Base-by-base conservation (phyloP, 176 grass and related monocot genomes). In the Oryza brachyantha region DNA sequence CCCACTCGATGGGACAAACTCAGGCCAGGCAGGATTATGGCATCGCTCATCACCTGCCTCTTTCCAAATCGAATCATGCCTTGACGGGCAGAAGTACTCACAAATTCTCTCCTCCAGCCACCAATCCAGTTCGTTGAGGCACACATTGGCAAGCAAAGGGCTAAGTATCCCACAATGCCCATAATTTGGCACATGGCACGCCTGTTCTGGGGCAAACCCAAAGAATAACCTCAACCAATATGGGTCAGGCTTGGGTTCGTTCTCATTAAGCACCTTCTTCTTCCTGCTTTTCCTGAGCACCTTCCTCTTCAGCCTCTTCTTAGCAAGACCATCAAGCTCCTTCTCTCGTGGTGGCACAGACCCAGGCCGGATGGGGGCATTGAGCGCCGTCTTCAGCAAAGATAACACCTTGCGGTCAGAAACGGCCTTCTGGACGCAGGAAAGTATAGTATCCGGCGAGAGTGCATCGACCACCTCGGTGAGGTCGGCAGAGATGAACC, bases 21-120 rank as follows among this genome's bases (percentile, higher is more conserved):
- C 96, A 31, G 92, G 96, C 96, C 96, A 99, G 22, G 96, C 81
- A 16, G 96, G 90, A 75, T 95, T 99, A 81, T 99, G 96, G 32
- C 92, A 91, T 38, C 87, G 90, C 12, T 91, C 84, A 80, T 93
- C 75, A 68, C 77, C 75, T 0, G 60, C 80, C 22, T 94, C 92
- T 45, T 84, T 93, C 92, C 88, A 93, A 81, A 99, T 91, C 0
- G 86, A 87, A 78, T 99, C 96, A 43, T 83, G 84, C 75, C 90
- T 99, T 4, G 86, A 95, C 1, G 88, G 90, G 25, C 54, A 38
- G 71, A 99, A 99, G 80, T 99, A 99, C 5, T 89, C 84, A 36
- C 80, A 59, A 34, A 93, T 86, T 70, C 80, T 90, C 65, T 93
- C 96, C 64, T 99, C 92, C 88, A 95, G 93, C 88, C 88, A 99